Conservation (phyloP, 2,329 filamentous ascomycete genomes). For the Sclerotiophoma versabilis region DNA sequence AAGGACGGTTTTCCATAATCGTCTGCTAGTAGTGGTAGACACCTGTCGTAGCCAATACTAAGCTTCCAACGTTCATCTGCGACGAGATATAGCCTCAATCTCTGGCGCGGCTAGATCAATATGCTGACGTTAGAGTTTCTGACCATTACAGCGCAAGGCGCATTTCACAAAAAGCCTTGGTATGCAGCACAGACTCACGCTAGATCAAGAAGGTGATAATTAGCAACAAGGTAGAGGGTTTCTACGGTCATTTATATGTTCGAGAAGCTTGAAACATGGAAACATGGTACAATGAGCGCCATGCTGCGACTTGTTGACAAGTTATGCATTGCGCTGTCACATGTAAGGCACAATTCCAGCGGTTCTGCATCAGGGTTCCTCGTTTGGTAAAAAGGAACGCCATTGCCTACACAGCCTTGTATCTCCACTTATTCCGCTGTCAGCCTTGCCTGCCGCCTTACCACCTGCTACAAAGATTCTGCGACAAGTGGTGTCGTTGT, state of each 20-base stretch:
- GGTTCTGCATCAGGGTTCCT: not conserved
- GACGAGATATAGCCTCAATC: not conserved
- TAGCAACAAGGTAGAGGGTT: not conserved
- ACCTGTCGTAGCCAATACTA: not conserved
- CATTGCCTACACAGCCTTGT: slow-evolving; percentile 5
- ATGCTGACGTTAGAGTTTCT: no score
- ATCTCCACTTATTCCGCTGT: slow-evolving; percentile 6
- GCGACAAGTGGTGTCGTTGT: not conserved
- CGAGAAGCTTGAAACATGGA: not conserved
- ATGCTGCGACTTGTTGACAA: not conserved
- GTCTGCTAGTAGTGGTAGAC: not conserved
- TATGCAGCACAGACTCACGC: not conserved
- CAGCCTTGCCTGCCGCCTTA: slow-evolving; percentile 10
- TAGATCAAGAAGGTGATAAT: not conserved
- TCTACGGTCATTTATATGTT: not conserved
- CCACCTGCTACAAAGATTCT: not conserved
- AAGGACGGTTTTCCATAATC: not conserved
- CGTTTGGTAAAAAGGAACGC: not conserved
- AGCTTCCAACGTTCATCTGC: not conserved
- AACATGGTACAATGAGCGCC: not conserved
- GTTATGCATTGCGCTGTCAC: not conserved
- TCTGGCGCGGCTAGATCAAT: no score
- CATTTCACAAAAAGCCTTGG: not conserved
- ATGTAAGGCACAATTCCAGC: not conserved
- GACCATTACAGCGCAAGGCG: not conserved